Evolutionary conservation across 2,329 filamentous ascomycete species (phyloP), one percentile per base, ranked within the genome.

Genomic region (Geosmithia flava): DNA sequence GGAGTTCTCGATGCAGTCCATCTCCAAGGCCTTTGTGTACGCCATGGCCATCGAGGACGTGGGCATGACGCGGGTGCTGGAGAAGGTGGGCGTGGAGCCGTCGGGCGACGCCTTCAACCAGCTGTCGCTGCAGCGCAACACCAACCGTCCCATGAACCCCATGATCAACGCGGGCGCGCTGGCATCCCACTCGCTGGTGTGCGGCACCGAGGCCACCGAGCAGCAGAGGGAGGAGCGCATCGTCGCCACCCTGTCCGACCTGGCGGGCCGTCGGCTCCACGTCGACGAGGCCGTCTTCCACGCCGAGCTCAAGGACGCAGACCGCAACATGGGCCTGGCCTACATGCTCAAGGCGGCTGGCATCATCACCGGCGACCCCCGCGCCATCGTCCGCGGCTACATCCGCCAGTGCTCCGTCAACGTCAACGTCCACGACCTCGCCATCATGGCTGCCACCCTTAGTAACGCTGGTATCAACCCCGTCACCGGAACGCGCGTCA

Each of bases 1-100:
- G 44, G 65, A 68, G 48, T 67, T 67, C 48, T 67, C 65, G 1
- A 68, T 68, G 33, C 64, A 68, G 48, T 67, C 64, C 53, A 68
- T 68, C 46, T 65, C 65, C 13, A 68, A 68, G 43, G 58, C 64
- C 1, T 67, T 68, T 46, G 63, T 67, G 27, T 68, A 68, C 50
- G 64, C 65, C 2, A 51, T 68, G 3, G 65, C 65, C 10, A 68
- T 68, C 37, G 62, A 65, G 45, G 65, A 68, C 46, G 54, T 57
- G 1, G 65, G 65, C 0, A 49, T 68, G 17, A 50, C 56, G 0
- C 51, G 50, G n/a, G 65, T 68, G 0, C 47, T 67, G 42, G 56
- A 62, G 48, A 67, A 65, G 49, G 66, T 68, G 17, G 65, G 64
- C 45, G 65, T 68, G 2, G 65, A 68, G 52, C 65, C 65, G 1